These are phyloP conservation scores for Boletus sensibilis DNA, from an alignment of 768 basidiomycete species.

Conservation along the genomic window DNA sequence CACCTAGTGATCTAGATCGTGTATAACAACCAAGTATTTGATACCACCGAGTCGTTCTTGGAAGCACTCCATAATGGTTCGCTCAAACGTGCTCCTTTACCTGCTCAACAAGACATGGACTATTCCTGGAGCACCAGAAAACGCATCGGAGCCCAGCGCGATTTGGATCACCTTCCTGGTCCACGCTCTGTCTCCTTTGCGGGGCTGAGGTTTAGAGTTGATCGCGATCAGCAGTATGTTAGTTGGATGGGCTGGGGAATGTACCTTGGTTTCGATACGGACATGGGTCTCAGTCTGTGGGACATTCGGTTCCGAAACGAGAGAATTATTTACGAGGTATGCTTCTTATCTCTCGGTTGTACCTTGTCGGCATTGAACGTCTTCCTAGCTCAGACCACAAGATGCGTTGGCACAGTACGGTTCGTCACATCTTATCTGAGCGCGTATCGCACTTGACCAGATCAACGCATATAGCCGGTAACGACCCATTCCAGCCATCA, in stretches of 20 bases:
- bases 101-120: slow-evolving; percentile 33
- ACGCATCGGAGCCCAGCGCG: slow-evolving; percentile 40
- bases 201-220: slow-evolving; percentile 57
- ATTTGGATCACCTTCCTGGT: slow-evolving; percentile 64
- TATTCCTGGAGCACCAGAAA: slow-evolving; percentile 47
- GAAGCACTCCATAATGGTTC: slow-evolving; percentile 54
- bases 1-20: slow-evolving; percentile 39
- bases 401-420: slow-evolving; percentile 63
- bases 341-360: neutral
- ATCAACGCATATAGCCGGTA: slow-evolving; percentile 41
- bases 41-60: slow-evolving; percentile 46
- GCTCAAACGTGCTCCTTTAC: slow-evolving; percentile 39
- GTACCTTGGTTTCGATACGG: slow-evolving; percentile 61
- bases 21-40: slow-evolving; percentile 60
- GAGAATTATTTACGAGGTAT: slow-evolving; percentile 60
- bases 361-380: neutral
- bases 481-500: slow-evolving; percentile 58
- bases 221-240: slow-evolving; percentile 50
- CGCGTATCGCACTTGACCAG: neutral
- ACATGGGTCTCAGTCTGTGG: slow-evolving; percentile 65
- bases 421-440: slow-evolving; percentile 18
- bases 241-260: slow-evolving; percentile 69
- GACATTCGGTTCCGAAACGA: slow-evolving; percentile 57
- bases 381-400: slow-evolving; percentile 50
- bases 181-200: slow-evolving; percentile 62